Conservation (phyloP, 2,329 filamentous ascomycete species). For the Colletotrichum sojae region DNA sequence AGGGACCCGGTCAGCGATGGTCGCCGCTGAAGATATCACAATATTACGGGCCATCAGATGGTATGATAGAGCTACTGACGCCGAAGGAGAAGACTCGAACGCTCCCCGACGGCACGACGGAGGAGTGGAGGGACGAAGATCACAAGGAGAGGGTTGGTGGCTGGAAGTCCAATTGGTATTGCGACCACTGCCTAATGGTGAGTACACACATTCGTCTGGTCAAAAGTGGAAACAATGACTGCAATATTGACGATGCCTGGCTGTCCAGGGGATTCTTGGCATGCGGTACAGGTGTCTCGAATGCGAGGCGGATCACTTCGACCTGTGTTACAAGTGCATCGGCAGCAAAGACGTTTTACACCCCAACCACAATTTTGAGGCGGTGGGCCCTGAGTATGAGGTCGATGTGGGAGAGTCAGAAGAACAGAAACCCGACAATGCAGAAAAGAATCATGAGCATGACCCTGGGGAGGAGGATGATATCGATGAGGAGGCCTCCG, state of each 20-base stretch:
- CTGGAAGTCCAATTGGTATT: not conserved
- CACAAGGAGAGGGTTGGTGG: slow-evolving; percentile 13
- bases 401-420: too few relatives aligned
- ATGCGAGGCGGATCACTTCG: not conserved
- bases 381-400: slow-evolving; percentile 4
- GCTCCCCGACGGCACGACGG: slow-evolving; percentile 26
- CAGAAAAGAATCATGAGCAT: not conserved
- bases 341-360: not conserved
- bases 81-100: slow-evolving; percentile 19
- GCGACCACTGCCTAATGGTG: slow-evolving; percentile 18
- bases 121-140: slow-evolving; percentile 34
- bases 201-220: not conserved
- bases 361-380: slow-evolving; percentile 14
- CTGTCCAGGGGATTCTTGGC: slow-evolving; percentile 2
- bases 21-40: slow-evolving; percentile 37
- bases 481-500: not conserved
- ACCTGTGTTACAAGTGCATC: slow-evolving; percentile 31
- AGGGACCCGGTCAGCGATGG: slow-evolving; percentile 33
- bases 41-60: slow-evolving; percentile 24
- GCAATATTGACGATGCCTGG: not conserved
- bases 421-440: not conserved
- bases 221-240: not conserved
- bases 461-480: slow-evolving; percentile 1
- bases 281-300: slow-evolving; percentile 10
- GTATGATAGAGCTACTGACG: slow-evolving; percentile 16